A percentile compares a stretch with the other conserved stretches of the same genome.
These are phyloP conservation scores for Lecanoromycetidae sp. DNA, from an alignment of 2,329 filamentous ascomycete genomes.

Conservation along the genomic window DNA sequence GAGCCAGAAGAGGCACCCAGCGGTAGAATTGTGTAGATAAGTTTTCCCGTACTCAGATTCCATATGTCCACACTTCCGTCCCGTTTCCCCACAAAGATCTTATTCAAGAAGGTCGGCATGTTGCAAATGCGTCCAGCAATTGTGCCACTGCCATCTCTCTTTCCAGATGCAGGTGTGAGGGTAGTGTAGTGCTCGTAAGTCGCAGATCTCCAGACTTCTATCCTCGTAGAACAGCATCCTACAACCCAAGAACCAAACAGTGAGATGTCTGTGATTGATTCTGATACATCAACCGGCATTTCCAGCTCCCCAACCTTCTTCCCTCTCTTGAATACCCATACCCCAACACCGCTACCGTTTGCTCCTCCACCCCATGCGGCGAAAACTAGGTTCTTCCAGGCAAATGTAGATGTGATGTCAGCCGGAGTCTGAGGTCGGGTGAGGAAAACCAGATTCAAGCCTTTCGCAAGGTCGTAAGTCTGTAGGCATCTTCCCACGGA, in stretches of 20 bases:
- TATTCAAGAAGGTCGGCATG: constrained; percentile 94
- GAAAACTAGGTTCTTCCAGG: constrained; percentile 77
- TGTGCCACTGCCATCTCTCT: constrained; percentile 46
- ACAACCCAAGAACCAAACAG: constrained; percentile 89
- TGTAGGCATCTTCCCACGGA: constrained; percentile 82
- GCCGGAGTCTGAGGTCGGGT: constrained; percentile 80
- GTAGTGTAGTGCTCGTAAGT: constrained; percentile 86
- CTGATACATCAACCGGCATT: constrained; percentile 49
- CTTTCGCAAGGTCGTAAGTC: constrained; percentile 86
- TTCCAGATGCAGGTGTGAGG: constrained; percentile 47
- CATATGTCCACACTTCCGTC: constrained; percentile 93
- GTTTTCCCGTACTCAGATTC: constrained; percentile 85
- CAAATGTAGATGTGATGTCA: constrained; percentile 71
- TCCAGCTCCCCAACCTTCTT: constrained; percentile 69
- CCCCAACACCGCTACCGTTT: constrained; percentile 46
- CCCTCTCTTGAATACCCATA: constrained; percentile 89
- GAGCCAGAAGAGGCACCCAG: constrained; percentile 59
- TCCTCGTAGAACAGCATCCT: constrained; percentile 58
- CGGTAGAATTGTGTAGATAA: constrained; percentile 81
- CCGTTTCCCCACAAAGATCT: constrained; percentile 75
- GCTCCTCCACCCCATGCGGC: constrained; percentile 71
- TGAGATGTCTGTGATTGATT: constrained; percentile 65
- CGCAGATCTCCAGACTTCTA: constrained; percentile 80
- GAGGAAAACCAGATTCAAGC: constrained; percentile 85
- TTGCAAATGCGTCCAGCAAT: constrained; percentile 70